Conservation (phyloP, 306 rosid species). For the apple (Malus domestica) region DNA sequence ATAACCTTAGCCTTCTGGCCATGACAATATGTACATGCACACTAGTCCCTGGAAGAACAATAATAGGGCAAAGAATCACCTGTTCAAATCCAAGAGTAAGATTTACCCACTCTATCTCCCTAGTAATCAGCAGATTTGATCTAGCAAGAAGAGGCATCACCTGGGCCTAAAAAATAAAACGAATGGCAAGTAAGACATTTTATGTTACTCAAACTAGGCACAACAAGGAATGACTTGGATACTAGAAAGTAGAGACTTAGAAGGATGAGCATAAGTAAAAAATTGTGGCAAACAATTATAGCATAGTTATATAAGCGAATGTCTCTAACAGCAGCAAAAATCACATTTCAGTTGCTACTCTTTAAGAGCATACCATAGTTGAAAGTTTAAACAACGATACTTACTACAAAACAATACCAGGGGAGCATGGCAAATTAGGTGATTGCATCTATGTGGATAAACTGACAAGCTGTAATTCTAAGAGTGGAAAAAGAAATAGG, state of each 20-base stretch:
- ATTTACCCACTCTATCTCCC: slow-evolving; percentile 97
- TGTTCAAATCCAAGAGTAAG: slow-evolving; percentile 89
- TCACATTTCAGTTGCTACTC: neutral
- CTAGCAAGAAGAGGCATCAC: slow-evolving; percentile 89
- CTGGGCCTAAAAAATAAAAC: slow-evolving; percentile 42
- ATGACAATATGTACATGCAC: neutral
- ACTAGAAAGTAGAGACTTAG: neutral
- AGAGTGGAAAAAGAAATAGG: neutral
- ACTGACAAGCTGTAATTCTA: neutral
- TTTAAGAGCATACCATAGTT: neutral
- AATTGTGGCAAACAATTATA: neutral
- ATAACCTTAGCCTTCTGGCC: neutral
- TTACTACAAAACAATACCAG: neutral
- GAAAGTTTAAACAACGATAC: neutral
- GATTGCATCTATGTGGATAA: neutral
- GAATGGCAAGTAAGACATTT: slow-evolving; percentile 14
- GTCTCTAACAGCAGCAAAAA: neutral
- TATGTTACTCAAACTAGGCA: slow-evolving; percentile 10
- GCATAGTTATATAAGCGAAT: neutral
- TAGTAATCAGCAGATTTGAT: slow-evolving; percentile 84
- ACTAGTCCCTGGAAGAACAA: neutral
- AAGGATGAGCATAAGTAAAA: neutral
- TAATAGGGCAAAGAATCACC: slow-evolving; percentile 34
- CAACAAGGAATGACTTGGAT: neutral
- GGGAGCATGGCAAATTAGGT: neutral